Base-by-base conservation (phyloP, 2,329 filamentous ascomycete genomes). In the Talaromyces albobiverticillius region DNA sequence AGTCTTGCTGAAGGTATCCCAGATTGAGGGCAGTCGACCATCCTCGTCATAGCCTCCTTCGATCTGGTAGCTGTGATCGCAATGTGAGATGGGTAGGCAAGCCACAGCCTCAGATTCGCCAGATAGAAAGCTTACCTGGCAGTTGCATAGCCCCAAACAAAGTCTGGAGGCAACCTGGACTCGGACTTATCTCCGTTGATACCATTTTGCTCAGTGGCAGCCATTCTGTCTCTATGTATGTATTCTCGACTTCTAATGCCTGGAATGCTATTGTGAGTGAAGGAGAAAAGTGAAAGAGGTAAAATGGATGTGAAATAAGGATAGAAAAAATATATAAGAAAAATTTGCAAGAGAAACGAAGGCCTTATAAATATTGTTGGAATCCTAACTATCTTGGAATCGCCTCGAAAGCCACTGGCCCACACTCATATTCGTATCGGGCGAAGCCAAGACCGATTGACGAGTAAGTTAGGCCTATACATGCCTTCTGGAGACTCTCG, bases 1-100 rank as follows among this genome's bases (percentile, higher is more conserved):
- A 51, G 84, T 86, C 59, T 82, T 82, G 74, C 88, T 92, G 76
- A 95, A 95, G n/a, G 82, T 86, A 73, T 95, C 90, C 90, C 90
- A 95, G 71, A 95, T 94, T 58, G 87, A 90, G 52, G 89, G 85
- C 20, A 83, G 87, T 60, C 90, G 88, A 60, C 90, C 90, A 67
- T 93, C 90, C 66, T 86, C 82, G 46, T 87, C 77, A 36, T 81
- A 78, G 46, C 84, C 85, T 55, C 90, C 90, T 77, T 95, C 90
- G 62, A 95, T 88, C 71, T 95, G 90, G 77, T 94, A 95, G 68
- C 90, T 94, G 67, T 29, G 34, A 36, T n/a, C 16, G 46, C n/a
- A 22, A 20, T 20, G 29, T 46, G 5, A n/a, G 22, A 54, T 31
- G 16, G 9, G 26, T 25, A 51, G 31, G 20, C 22, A 36, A n/a